Conservation (phyloP, 495 filamentous ascomycete species). For the Penicillium cinerascens region DNA sequence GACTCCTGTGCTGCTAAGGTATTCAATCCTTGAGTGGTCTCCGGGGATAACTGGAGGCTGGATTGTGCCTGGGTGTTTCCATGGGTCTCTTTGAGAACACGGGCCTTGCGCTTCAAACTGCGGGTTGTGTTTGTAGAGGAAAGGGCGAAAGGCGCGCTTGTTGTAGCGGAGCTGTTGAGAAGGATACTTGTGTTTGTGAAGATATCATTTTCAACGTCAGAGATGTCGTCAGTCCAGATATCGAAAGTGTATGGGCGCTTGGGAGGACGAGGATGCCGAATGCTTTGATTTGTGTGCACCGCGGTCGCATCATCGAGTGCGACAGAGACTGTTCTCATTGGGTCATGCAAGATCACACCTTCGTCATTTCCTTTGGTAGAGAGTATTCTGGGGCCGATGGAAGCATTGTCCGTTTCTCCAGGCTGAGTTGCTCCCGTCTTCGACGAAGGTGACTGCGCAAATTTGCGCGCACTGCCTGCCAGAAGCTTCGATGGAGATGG, state of each 20-base stretch:
- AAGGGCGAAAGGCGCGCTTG: neutral
- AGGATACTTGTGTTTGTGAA: neutral
- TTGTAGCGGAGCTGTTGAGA: neutral
- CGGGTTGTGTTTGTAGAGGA: neutral
- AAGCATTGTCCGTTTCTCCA: neutral
- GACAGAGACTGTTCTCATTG: neutral
- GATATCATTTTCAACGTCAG: neutral
- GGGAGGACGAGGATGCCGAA: neutral
- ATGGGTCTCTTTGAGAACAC: neutral
- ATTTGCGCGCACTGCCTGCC: neutral
- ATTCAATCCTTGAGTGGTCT: neutral
- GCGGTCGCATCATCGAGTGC: neutral
- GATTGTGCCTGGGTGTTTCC: neutral
- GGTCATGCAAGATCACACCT: neutral
- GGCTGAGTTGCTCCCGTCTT: neutral
- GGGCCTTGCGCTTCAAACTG: conserved; percentile 7
- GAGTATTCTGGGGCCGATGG: neutral
- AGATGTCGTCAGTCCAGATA: conserved; percentile 3
- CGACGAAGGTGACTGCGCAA: neutral
- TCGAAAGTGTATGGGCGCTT: conserved; percentile 1
- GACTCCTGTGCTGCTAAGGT: neutral
- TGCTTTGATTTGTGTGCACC: neutral
- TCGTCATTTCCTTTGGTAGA: neutral
- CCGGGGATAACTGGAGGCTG: neutral
- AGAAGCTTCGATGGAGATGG: conserved; percentile 37